Percentiles rank a stretch among this genome's conserved stretches.
Conservation (phyloP, 345 rosid genomes). For the Pistacia integerrima region DNA sequence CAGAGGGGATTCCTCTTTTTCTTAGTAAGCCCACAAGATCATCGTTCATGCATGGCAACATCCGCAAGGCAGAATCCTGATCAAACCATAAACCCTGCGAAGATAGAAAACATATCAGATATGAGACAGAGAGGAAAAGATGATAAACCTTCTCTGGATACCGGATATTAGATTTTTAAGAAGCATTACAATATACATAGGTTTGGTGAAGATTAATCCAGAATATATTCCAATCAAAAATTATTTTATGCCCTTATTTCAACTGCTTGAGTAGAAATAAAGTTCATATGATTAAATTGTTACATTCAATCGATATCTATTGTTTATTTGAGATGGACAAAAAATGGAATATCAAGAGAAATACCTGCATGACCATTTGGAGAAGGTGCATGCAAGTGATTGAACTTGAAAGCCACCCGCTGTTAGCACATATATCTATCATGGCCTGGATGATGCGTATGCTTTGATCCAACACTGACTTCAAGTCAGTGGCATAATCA, state of each 20-base stretch:
- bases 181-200: not conserved
- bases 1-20: constrained; percentile 53
- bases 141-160: not conserved
- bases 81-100: constrained; percentile 89
- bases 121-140: not conserved
- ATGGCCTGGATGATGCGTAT: constrained; percentile 97
- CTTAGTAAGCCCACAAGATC: constrained; percentile 54
- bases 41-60: constrained; percentile 86
- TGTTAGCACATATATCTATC: constrained; percentile 97
- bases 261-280: too few relatives aligned
- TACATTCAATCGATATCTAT: not conserved
- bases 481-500: constrained; percentile 90
- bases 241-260: too few relatives aligned
- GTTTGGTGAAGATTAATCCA: not conserved
- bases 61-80: constrained; percentile 72
- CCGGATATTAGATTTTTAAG: not conserved
- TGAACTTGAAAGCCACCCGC: constrained; percentile 97
- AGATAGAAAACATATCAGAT: constrained; percentile 6
- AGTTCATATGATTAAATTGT: not conserved
- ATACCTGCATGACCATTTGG: constrained; percentile 99
- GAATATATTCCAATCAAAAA: too few relatives aligned
- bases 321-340: not conserved
- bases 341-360: not conserved
- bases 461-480: constrained; percentile 96
- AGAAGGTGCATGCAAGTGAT: constrained; percentile 90